Evolutionary conservation across 2,329 filamentous ascomycete genomes (phyloP), one percentile per base, ranked within the genome.

Genomic region (Calonectria hongkongensis): DNA sequence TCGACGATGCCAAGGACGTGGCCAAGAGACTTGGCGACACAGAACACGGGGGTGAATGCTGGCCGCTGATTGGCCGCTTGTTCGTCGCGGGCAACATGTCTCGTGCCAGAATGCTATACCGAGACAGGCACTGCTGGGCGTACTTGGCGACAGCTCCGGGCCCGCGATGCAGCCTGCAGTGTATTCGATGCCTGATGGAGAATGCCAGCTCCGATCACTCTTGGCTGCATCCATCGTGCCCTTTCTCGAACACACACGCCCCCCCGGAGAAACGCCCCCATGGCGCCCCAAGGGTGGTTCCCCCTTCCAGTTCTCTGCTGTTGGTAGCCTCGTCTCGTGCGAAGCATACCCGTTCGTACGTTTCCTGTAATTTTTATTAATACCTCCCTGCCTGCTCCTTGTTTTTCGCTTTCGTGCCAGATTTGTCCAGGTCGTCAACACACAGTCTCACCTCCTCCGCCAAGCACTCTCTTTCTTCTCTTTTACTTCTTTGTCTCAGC

Each of bases 21-120:
- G 74, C 78, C 78, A 79, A 79, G 74, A 64, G 68, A 71, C 76
- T 76, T 70, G 72, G 72, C 74, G 70, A 47, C 45, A 39, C 39
- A 28, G 51, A 63, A 71, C 78, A 79, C 78, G 78, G 79, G 78
- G 74, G 71, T 63, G 43, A 28, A n/a, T 41, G 36, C 47, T 39
- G 50, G 36, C 15, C 25, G 36, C 9, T 73, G 69, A 79, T 79
- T 79, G 72, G 78, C 50, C 50, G n/a, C n/a, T 27, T 12, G 13
- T 21, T 6, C 33, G n/a, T 33, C 41, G 16, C 51, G 25, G 65
- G 25, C 27, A 70, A 58, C 25, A 47, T 63, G 72, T 75, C 74
- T 74, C 71, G 70, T 79, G 75, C 76, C 66, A 70, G 56, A 54
- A 56, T 73, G 48, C 64, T 70, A 75, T 64, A 75, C 77, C 72